A percentile compares a stretch with the other conserved stretches of the same genome.
These are phyloP conservation scores for Raphanus sativus DNA, from an alignment of 345 rosid genomes.

Conservation along the genomic window DNA sequence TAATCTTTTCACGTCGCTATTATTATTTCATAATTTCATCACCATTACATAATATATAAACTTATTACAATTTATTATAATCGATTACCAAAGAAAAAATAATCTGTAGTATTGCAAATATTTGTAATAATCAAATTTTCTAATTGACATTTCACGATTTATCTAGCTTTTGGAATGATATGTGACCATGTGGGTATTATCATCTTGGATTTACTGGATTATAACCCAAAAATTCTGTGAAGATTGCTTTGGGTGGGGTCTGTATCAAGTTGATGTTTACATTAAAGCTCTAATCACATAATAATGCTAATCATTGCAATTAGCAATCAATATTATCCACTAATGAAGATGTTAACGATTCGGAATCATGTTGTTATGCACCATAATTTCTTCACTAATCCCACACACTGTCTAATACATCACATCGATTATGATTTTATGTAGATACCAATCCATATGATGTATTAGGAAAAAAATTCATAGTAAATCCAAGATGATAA, in stretches of 20 bases:
- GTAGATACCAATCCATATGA: slow-evolving; percentile 4
- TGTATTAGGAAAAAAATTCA: not conserved
- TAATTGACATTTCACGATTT: slow-evolving; percentile 12
- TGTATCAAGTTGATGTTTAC: slow-evolving; percentile 61
- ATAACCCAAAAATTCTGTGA: slow-evolving; percentile 53
- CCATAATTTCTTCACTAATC: slow-evolving; percentile 55
- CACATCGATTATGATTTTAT: slow-evolving; percentile 27
- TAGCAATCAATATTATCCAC: slow-evolving; percentile 46
- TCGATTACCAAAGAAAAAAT: not conserved
- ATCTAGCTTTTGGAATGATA: slow-evolving; percentile 20
- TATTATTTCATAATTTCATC: slow-evolving; percentile 4
- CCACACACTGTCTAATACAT: slow-evolving; percentile 32
- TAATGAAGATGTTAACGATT: slow-evolving; percentile 44
- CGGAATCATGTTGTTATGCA: slow-evolving; percentile 55
- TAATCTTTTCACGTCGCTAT: slow-evolving; percentile 28
- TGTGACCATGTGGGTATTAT: slow-evolving; percentile 25
- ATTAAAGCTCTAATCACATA: slow-evolving; percentile 32
- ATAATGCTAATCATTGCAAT: slow-evolving; percentile 54
- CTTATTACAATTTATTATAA: not conserved
- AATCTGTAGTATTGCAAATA: not conserved
- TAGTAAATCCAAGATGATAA: no score
- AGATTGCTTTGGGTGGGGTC: slow-evolving; percentile 42
- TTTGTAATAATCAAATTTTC: slow-evolving; percentile 5
- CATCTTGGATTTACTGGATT: slow-evolving; percentile 51
- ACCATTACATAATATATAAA: not conserved